These are phyloP conservation scores for Eutrema yunnanense DNA, from an alignment of 345 rosid genomes.

Conservation along the genomic window DNA sequence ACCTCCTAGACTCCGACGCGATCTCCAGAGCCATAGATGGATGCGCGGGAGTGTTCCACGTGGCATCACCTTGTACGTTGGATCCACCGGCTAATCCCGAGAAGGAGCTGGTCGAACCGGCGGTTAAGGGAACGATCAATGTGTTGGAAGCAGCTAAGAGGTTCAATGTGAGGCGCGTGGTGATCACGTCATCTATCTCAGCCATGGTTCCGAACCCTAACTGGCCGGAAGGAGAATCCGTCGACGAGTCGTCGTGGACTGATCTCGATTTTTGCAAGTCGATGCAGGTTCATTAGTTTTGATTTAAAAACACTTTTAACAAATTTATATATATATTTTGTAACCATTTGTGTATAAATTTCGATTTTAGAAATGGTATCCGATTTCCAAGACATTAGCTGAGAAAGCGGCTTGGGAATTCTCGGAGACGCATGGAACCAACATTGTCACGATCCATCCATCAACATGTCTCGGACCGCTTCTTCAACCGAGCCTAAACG, in stretches of 20 bases:
- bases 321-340: background rate
- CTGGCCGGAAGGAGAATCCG: constrained; percentile 44
- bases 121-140: constrained; percentile 71
- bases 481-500: constrained; percentile 64
- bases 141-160: constrained; percentile 57
- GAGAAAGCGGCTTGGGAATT: constrained; percentile 82
- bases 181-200: constrained; percentile 75
- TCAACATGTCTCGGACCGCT: constrained; percentile 70
- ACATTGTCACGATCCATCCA: constrained; percentile 72
- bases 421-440: constrained; percentile 50
- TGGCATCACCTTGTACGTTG: constrained; percentile 81
- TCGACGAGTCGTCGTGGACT: constrained; percentile 81
- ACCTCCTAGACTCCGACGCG: constrained; percentile 53
- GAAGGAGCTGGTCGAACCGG: constrained; percentile 60
- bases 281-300: constrained; percentile 33
- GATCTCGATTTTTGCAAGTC: constrained; percentile 69
- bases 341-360: background rate
- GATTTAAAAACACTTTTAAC: background rate
- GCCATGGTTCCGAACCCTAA: constrained; percentile 66
- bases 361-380: constrained; percentile 60
- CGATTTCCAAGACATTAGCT: constrained; percentile 73
- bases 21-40: constrained; percentile 52
- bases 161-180: constrained; percentile 61
- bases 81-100: constrained; percentile 61
- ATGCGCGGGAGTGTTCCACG: constrained; percentile 78